A percentile compares a stretch with the other conserved stretches of the same genome.
phyloP scores from a whole-genome alignment of 495 filamentous ascomycete species.

The Penicillium parvum region DNA sequence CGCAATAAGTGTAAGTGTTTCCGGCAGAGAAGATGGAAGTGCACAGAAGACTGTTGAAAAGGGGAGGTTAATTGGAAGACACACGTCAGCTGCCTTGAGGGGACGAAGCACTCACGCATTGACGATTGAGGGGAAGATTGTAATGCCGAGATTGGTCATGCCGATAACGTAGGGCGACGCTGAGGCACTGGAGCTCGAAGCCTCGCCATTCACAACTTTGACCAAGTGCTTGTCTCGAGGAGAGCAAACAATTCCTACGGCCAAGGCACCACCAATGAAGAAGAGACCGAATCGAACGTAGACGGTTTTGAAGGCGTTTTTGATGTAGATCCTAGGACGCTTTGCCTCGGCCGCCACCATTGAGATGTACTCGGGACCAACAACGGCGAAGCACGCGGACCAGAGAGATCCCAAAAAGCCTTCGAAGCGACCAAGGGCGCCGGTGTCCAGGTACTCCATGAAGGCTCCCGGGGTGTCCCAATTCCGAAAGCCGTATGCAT shows the following conservation, averaged over 20 bases:
- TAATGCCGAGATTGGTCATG: slow-evolving; percentile 67
- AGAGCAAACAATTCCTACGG: slow-evolving; percentile 63
- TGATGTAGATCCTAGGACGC: slow-evolving; percentile 54
- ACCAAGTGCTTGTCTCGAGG: slow-evolving; percentile 48
- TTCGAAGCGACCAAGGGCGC: slow-evolving; percentile 62
- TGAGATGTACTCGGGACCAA: slow-evolving; percentile 72
- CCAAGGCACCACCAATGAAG: slow-evolving; percentile 68
- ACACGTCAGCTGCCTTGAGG: no score
- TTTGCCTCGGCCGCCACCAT: slow-evolving; percentile 78
- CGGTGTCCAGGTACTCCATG: slow-evolving; percentile 54
- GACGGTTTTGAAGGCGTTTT: slow-evolving; percentile 69
- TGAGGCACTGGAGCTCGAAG: slow-evolving; percentile 48
- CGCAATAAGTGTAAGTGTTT: slow-evolving; percentile 79
- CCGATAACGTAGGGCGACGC: slow-evolving; percentile 76
- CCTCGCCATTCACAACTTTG: slow-evolving; percentile 32
- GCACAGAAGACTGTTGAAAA: slow-evolving; percentile 45
- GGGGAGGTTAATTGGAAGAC: no score
- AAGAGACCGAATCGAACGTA: slow-evolving; percentile 70
- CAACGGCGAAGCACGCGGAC: slow-evolving; percentile 32
- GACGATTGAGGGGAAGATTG: slow-evolving; percentile 26
- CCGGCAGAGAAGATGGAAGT: slow-evolving; percentile 78
- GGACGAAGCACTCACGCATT: slow-evolving; percentile 19
- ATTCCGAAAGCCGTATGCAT: slow-evolving; percentile 73
- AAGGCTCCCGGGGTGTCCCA: slow-evolving; percentile 29
- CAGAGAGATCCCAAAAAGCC: slow-evolving; percentile 69